phyloP scores from a whole-genome alignment of 2,329 filamentous ascomycete genomes.

The Colletotrichum abscissum region DNA sequence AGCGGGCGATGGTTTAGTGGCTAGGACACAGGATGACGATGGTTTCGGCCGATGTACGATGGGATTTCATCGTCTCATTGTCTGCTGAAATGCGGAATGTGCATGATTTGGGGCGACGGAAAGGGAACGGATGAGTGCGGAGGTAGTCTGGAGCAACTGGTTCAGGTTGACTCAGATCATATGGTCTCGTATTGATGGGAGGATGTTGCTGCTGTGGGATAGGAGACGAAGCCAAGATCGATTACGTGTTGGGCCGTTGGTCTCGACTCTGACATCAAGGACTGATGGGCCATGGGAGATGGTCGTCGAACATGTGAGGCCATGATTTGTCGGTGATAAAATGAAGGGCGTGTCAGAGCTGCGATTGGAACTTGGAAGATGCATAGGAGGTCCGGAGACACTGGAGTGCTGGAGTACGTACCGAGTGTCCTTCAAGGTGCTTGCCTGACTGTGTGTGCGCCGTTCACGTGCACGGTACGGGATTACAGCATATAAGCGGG shows the following conservation, averaged over 20 bases:
- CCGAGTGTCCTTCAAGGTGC: neutral
- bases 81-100: neutral
- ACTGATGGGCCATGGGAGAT: neutral
- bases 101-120: neutral
- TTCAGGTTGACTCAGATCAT: neutral
- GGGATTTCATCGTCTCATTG: constrained; percentile 21
- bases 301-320: neutral
- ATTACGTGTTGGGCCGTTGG: neutral
- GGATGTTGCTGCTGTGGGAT: neutral
- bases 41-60: constrained; percentile 12
- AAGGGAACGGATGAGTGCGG: neutral
- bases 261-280: neutral
- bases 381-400: neutral
- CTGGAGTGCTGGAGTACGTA: neutral
- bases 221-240: neutral
- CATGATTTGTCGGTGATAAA: constrained; percentile 6
- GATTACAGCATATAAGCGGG: constrained; percentile 19
- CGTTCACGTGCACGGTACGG: neutral
- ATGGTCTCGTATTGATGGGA: neutral
- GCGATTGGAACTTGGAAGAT: constrained; percentile 29
- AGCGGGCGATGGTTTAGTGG: neutral
- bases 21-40: constrained; percentile 22
- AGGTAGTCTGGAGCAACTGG: neutral
- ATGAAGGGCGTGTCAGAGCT: constrained; percentile 21
- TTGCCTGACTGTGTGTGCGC: neutral